phyloP scores from a whole-genome alignment of 2,329 filamentous ascomycete genomes.

The Alternaria sp. region DNA sequence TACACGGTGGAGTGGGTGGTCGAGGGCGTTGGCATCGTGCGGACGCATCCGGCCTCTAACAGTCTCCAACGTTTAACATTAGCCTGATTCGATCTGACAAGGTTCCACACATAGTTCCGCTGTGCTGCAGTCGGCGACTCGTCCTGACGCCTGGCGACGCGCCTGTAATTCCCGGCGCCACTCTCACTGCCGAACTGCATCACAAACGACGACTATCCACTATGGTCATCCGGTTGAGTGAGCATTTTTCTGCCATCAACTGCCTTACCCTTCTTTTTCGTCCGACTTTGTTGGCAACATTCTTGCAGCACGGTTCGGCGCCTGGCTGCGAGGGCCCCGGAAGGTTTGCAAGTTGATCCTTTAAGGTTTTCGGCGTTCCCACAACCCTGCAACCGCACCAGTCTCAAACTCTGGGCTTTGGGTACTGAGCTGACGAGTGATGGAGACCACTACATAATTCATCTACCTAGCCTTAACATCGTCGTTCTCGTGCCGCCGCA shows the following conservation, averaged over 20 bases:
- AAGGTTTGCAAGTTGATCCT: constrained; percentile 44
- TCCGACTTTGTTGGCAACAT: constrained; percentile 26
- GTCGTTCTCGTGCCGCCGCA: constrained; percentile 26
- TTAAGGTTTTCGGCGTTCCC: constrained; percentile 51
- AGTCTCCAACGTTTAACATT: constrained; percentile 45
- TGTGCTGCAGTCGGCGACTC: constrained; percentile 23
- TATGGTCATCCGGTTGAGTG: constrained; percentile 11
- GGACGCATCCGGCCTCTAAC: constrained; percentile 45
- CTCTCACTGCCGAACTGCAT: constrained; percentile 28
- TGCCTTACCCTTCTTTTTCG: constrained; percentile 18
- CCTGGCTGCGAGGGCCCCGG: constrained; percentile 33
- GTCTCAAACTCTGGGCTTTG: constrained; percentile 49
- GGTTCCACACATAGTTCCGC: constrained; percentile 32
- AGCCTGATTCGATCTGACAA: constrained; percentile 49
- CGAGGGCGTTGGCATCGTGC: constrained; percentile 26
- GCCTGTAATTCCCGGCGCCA: constrained; percentile 26
- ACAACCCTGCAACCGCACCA: constrained; percentile 50
- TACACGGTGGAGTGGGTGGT: constrained; percentile 4
- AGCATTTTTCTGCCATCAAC: constrained; percentile 18
- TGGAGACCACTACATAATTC: constrained; percentile 44
- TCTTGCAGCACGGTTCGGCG: constrained; percentile 38
- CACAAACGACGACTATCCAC: constrained; percentile 16
- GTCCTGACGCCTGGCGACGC: constrained; percentile 21
- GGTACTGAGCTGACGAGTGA: constrained; percentile 40
- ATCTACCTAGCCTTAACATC: constrained; percentile 40